Evolutionary conservation across 2,329 filamentous ascomycete genomes (phyloP), one percentile per base, ranked within the genome.

Genomic region (Cordyceps javanica): DNA sequence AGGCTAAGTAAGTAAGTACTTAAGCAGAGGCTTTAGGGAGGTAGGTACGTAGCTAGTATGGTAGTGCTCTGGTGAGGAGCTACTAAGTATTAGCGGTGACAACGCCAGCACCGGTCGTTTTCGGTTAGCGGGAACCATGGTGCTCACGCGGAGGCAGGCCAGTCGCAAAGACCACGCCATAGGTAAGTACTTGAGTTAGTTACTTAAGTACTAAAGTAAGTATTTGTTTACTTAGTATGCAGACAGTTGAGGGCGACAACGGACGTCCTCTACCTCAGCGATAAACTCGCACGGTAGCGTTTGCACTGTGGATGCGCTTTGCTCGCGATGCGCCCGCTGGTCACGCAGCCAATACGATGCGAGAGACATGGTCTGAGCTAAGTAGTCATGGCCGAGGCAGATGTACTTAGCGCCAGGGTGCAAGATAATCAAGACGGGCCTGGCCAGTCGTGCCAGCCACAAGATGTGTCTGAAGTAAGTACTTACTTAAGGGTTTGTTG

Each of bases 351-450:
- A 57, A 52, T 57, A 38, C 39, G 9, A 28, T 51, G 48, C 46
- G 23, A 58, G 46, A 53, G 48, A 58, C 56, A 58, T 53, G 34
- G 56, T 48, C 48, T 46, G 26, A n/a, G 46, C 55, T 57, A n/a
- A n/a, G n/a, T n/a, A 57, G 46, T 38, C 44, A 26, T 19, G 10
- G 54, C 21, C 45, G 44, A 49, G 53, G 44, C 45, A 39, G 34
- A n/a, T n/a, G n/a, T n/a, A n/a, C n/a, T 36, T 56, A 49, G 54
- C 54, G 54, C 54, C 54, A 49, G 54, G 45, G 34, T 46, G 51
- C 51, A 54, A 16, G 53, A 48, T n/a, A 55, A 32, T 11, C 25
- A 11, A 44, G 42, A 19, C 51, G 26, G 30, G 13, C 16, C 16
- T 19, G 41, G 36, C 30, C 30, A 45, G 51, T 54, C 28, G 39